Evolutionary conservation across 208 protist genomes (phyloP), one percentile per base, ranked within the genome.

Genomic region (Phytomonas francai): DNA sequence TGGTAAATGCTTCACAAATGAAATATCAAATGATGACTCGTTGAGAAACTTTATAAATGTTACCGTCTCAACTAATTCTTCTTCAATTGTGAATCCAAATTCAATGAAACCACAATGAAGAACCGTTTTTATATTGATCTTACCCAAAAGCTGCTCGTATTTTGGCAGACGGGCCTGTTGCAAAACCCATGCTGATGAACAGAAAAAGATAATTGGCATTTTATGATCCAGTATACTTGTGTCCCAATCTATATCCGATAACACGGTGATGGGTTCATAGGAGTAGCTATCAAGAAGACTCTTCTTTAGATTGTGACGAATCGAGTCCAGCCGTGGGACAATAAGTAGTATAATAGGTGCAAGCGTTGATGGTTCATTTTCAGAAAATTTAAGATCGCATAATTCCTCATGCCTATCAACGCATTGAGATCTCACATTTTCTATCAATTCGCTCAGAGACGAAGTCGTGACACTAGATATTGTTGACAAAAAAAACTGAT

Each of bases 241-340:
- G 7, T 56, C 67, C 67, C 78, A 74, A 19, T 63, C 57, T 30
- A 33, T 31, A 1, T 78, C 70, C 49, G 65, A 73, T 51, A 68
- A 73, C 30, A 86, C 71, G 65, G 68, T 65, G 42, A 89, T 72
- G 42, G 84, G 80, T 61, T 79, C 70, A 27, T 70, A 81, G 63
- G 76, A 84, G 69, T 88, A 88, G 72, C 83, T 85, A 64, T 88
- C 83, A 31, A 71, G 70, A 25, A 88, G 72, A 59, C 65, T 65
- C 29, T 59, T 74, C 59, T 70, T 67, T 25, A 88, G 49, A 39
- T 71, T 51, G 22, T 42, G n/a, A 66, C 77, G 71, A 30, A 76
- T 56, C 25, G 67, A 70, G 28, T 63, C 39, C 7, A 67, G 60
- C 30, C 73, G 68, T 6, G 83, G 83, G 19, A 80, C 71, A 5